Percentiles rank a stretch among this genome's conserved stretches.
Evolutionary conservation across 2,329 filamentous ascomycete genomes (phyloP).

Genomic region (Fusarium nanum): DNA sequence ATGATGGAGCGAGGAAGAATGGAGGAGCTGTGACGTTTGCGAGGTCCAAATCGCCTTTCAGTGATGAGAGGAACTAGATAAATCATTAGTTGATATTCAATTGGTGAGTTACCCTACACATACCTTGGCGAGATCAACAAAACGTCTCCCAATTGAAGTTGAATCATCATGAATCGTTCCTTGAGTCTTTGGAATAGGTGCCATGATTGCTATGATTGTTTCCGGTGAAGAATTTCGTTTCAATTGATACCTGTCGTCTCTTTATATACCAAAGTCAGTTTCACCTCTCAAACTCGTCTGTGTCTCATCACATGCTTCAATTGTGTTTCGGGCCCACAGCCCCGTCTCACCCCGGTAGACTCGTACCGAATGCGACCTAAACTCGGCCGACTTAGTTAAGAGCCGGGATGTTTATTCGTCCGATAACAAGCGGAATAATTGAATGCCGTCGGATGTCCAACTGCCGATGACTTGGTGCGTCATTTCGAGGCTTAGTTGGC

Average conservation of each 20-base stretch:
- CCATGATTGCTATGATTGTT: background rate
- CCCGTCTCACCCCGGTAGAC: background rate
- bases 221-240: background rate
- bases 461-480: conserved; percentile 4
- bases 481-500: conserved; percentile 1
- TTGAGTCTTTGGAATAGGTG: conserved; percentile 16
- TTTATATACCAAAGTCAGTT: conserved; percentile 8
- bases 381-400: background rate
- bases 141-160: conserved; percentile 31
- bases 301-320: conserved; percentile 29
- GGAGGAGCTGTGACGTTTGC: conserved; percentile 64
- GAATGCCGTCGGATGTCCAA: conserved; percentile 19
- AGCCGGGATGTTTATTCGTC: conserved; percentile 8
- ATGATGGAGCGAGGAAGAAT: conserved; percentile 60
- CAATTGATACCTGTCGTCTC: background rate
- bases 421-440: conserved; percentile 4
- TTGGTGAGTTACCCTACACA: background rate
- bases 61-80: conserved; percentile 31
- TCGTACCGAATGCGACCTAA: conserved; percentile 4
- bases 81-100: background rate
- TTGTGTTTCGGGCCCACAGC: conserved; percentile 25
- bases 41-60: conserved; percentile 59
- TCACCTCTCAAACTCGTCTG: background rate
- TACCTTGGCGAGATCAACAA: conserved; percentile 36
- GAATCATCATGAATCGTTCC: conserved; percentile 27